Conservation (phyloP, 176 grass and related monocot genomes). For the Lolium rigidum region DNA sequence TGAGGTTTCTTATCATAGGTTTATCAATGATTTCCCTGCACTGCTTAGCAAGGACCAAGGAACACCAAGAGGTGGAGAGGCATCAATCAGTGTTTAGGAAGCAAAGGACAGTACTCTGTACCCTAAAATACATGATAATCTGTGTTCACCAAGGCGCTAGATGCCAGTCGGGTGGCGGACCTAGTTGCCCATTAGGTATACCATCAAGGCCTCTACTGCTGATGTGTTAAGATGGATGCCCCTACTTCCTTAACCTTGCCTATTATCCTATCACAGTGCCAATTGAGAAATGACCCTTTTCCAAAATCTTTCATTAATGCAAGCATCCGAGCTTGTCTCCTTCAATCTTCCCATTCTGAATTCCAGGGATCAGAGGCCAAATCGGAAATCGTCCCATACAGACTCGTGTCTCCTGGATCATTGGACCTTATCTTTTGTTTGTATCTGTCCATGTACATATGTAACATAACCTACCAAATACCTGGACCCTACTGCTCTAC, state of each 20-base stretch:
- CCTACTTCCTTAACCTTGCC: background rate
- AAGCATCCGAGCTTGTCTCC: background rate
- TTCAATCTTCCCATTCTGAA: background rate
- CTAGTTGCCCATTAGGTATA: background rate
- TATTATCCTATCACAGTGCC: background rate
- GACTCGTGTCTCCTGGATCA: constrained; percentile 17
- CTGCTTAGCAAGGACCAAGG: background rate
- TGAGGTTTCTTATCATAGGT: background rate
- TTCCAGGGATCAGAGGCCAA: background rate
- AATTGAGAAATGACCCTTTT: constrained; percentile 1
- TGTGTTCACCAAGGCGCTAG: background rate
- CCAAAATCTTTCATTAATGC: background rate
- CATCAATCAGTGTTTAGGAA: background rate
- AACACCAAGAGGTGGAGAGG: constrained; percentile 14
- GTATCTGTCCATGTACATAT: background rate
- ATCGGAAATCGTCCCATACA: background rate
- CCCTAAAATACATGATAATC: constrained; percentile 23
- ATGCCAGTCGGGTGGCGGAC: background rate
- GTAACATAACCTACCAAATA: background rate
- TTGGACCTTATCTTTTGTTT: constrained; percentile 5
- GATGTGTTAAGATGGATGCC: constrained; percentile 11
- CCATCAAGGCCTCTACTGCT: background rate
- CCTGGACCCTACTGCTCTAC: background rate
- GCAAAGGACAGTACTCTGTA: constrained; percentile 32
- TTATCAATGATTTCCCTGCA: background rate